Conservation (phyloP, 1,139 yeast species). For the Magnusiomyces paraingens region DNA sequence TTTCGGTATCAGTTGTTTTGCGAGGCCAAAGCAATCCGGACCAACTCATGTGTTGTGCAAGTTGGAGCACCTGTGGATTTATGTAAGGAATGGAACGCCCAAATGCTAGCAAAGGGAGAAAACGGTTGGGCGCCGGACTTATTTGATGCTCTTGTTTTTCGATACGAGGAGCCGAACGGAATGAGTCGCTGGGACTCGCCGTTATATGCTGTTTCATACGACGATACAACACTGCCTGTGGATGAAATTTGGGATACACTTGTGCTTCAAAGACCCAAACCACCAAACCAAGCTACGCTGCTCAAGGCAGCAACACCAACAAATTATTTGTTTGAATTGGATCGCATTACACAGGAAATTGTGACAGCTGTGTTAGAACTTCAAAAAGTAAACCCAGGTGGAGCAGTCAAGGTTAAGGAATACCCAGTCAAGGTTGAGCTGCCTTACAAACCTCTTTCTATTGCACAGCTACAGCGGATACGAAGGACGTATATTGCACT, state of each 20-base stretch:
- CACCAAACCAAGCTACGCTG: conserved; percentile 37
- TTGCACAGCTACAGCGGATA: conserved; percentile 76
- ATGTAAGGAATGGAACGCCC: conserved; percentile 57
- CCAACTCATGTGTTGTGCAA: conserved; percentile 80
- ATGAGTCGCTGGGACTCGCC: conserved; percentile 94
- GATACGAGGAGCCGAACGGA: conserved; percentile 92
- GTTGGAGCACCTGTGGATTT: conserved; percentile 59
- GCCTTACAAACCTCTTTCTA: conserved; percentile 57
- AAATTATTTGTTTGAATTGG: conserved; percentile 74
- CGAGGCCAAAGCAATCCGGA: conserved; percentile 78
- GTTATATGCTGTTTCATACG: conserved; percentile 60
- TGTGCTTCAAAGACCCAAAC: conserved; percentile 51
- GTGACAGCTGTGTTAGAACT: conserved; percentile 52
- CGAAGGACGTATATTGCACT: conserved; percentile 74
- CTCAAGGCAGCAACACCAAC: conserved; percentile 70
- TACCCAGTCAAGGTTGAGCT: conserved; percentile 44
- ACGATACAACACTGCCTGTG: conserved; percentile 46
- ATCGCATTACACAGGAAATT: conserved; percentile 61
- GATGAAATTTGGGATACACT: conserved; percentile 70
- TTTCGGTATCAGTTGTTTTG: conserved; percentile 90
- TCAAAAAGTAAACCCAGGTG: conserved; percentile 52
- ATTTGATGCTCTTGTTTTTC: conserved; percentile 62
- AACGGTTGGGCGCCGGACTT: conserved; percentile 59
- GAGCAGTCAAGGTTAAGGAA: conserved; percentile 40
- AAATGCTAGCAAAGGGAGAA: conserved; percentile 3